Conservation (phyloP, 805 yeast species). For the Starmerella etchellsii region DNA sequence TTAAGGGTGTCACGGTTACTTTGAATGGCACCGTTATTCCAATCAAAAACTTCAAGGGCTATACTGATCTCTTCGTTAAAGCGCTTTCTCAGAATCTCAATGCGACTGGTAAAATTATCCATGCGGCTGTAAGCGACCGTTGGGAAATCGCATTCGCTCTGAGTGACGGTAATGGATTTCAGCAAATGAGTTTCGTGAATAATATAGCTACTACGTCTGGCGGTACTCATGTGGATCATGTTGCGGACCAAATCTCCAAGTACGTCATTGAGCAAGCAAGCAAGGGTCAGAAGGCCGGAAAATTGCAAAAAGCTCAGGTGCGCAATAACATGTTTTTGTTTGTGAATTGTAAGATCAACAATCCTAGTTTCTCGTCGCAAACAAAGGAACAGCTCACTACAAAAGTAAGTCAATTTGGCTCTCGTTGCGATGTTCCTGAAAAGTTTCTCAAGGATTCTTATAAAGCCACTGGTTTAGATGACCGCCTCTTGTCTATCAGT, state of each 20-base stretch:
- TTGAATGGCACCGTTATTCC: conserved; percentile 62
- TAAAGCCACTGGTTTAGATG: conserved; percentile 57
- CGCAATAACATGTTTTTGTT: conserved; percentile 82
- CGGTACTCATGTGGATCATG: conserved; percentile 84
- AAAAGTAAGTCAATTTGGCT: conserved; percentile 77
- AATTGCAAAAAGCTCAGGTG: conserved; percentile 77
- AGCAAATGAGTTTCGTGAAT: conserved; percentile 92
- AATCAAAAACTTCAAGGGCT: conserved; percentile 65
- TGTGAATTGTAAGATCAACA: conserved; percentile 82
- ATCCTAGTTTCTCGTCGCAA: conserved; percentile 95
- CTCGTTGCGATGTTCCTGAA: conserved; percentile 65
- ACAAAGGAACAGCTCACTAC: conserved; percentile 94
- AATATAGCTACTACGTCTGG: conserved; percentile 96
- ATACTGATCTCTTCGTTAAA: conserved; percentile 78
- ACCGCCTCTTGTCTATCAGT: conserved; percentile 68
- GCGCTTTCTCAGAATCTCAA: conserved; percentile 39
- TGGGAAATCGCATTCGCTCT: conserved; percentile 97
- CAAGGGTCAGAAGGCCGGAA: conserved; percentile 39
- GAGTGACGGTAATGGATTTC: conserved; percentile 67
- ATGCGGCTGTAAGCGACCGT: conserved; percentile 68
- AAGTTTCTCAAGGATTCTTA: conserved; percentile 53
- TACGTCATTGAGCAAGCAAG: conserved; percentile 67
- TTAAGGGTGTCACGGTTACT: conserved; percentile 62
- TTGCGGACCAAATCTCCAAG: conserved; percentile 70
- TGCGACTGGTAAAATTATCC: conserved; percentile 41